Evolutionary conservation across 805 yeast species (phyloP), one percentile per base, ranked within the genome.

Genomic region (Komagataella pseudopastoris): DNA sequence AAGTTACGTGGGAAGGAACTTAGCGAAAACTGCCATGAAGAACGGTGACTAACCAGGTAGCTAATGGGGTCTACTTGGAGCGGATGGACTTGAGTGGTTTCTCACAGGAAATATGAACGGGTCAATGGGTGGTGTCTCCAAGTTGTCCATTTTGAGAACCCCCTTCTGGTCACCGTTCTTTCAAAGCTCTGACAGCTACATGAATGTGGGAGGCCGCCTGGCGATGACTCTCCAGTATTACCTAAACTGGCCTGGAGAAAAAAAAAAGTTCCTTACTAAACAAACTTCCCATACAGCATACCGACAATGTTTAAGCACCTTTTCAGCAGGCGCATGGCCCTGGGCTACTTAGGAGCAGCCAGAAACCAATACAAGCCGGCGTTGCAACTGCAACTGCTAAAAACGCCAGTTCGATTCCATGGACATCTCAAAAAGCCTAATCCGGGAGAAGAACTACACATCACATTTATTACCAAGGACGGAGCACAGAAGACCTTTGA

Each of bases 381-480:
- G 39, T 30, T 30, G 12, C 39, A 23, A 18, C 57, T 30, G 12
- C 39, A 23, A 18, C 57, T 63, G 39, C 59, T 56, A 30, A 50
- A 56, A 5, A 52, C 62, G 5, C 14, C 53, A 6, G 51, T 60
- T 6, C 23, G 54, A 2, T 51, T 51, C 7, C 99, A 91, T 62
- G 97, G 96, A 18, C 97, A 91, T 63, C 67, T 91, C 52, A 88
- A 86, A 62, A 85, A 80, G 59, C 98, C 98, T 44, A 84, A 85
- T 47, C 87, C 93, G 2, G 99, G 99, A 44, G 96, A 93, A 70
- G 99, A 91, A 63, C 60, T 85, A 39, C 82, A 83, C 55, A 75
- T 91, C 49, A 90, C 97, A 0, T 93, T 88, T 66, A 87, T 93
- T 52, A 81, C 96, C 43, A 89, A 90, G 62, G 96, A 91, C 55